A percentile compares a stretch with the other conserved stretches of the same genome.
Evolutionary conservation across 345 rosid genomes (phyloP).

Genomic region (Syzygium aromaticum): DNA sequence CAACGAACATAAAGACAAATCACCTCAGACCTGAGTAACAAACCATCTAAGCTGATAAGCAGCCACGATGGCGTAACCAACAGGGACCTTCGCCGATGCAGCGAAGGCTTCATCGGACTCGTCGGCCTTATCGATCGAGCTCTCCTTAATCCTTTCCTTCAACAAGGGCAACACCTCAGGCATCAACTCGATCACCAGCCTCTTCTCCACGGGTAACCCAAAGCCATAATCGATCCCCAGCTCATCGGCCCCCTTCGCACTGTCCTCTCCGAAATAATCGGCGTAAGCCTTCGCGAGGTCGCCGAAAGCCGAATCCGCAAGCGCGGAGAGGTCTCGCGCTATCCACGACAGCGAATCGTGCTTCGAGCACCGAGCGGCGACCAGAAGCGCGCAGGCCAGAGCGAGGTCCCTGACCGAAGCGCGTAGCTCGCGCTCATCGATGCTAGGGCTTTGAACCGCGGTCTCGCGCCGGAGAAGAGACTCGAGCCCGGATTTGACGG

Average conservation of each 20-base stretch:
- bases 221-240: conserved; percentile 7
- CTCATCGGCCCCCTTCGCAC: conserved; percentile 14
- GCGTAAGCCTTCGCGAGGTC: conserved; percentile 31
- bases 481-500: conserved; percentile 39
- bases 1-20: background rate
- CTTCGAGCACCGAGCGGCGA: conserved; percentile 40
- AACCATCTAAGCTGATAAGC: conserved; percentile 86
- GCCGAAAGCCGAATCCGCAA: conserved; percentile 23
- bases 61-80: conserved; percentile 53
- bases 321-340: conserved; percentile 21
- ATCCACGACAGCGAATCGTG: conserved; percentile 73
- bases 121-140: conserved; percentile 43
- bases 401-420: conserved; percentile 31
- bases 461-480: conserved; percentile 33
- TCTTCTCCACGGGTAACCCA: conserved; percentile 8
- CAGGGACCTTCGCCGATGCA: conserved; percentile 61
- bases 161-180: conserved; percentile 44
- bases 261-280: conserved; percentile 9
- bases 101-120: conserved; percentile 50
- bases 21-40: conserved; percentile 51
- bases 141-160: conserved; percentile 56
- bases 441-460: conserved; percentile 1
- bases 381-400: conserved; percentile 64
- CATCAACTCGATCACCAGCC: conserved; percentile 41
- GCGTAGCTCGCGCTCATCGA: conserved; percentile 9